Evolutionary conservation across 257 asterid genomes (phyloP), one percentile per base, ranked within the genome.

Genomic region (Plantago elongata): DNA sequence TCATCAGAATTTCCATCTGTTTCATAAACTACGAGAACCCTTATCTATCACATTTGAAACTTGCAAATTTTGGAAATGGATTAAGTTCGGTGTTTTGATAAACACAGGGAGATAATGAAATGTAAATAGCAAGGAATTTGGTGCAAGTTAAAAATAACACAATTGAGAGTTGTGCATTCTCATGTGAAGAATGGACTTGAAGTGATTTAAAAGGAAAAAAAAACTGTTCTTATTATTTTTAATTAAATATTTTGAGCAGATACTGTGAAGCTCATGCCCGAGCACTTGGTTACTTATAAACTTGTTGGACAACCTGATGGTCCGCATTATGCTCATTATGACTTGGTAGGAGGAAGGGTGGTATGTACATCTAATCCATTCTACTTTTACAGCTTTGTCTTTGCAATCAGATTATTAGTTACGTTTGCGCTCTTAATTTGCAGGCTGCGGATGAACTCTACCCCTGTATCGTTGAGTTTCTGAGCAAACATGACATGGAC

Each of bases 261-360:
- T 54, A 93, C 99, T 13, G 89, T 34, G 45, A 87, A 87, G 83
- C 75, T 77, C 70, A 66, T 93, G 67, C 97, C 96, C 5, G 54
- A 87, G 73, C 79, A 87, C 70, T 78, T 85, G 73, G 87, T 79
- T 71, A 83, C 92, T 14, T 89, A 87, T 77, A 87, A 83, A 75
- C 78, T 82, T 65, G 79, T 85, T 66, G 99, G 99, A 59, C 84
- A 82, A 71, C 75, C 76, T 45, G 66, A 75, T 52, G 99, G 99
- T 65, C 94, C 94, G 14, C 99, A 87, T 79, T 93, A 87, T 77
- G 99, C 96, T 68, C 99, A 93, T 77, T 93, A 93, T 73, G 99
- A 93, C 73, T 74, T 93, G 73, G 99, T 93, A 51, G 99, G 99
- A 50, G 89, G 96, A 47, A 82, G 92, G 56, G 22, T 79, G 97